Base-by-base conservation (phyloP, 805 yeast species). In the Saturnispora serradocipensis region DNA sequence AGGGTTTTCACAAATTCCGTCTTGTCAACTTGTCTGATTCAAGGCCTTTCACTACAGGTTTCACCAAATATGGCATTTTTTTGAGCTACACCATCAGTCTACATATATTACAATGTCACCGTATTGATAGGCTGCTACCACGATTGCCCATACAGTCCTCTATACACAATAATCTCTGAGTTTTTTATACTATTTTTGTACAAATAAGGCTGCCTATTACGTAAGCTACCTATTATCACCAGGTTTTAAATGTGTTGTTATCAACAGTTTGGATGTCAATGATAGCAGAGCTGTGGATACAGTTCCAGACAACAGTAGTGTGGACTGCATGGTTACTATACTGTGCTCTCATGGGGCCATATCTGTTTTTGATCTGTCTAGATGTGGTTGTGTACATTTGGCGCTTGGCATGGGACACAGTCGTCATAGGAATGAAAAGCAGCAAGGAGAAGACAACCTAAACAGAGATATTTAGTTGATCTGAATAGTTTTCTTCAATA, bases 341-440 rank as follows among this genome's bases (percentile, higher is more conserved):
- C 38, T 53, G 46, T 39, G 18, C 28, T 16, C n/a, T 49, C 10
- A 43, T 49, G 34, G 51, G 54, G 6, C 69, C 69, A 11, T 65
- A 61, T 46, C 20, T 64, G 46, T 11, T 55, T 1, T 44, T 63
- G 11, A 53, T 65, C 6, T 24, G 46, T 4, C 48, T 55, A 20
- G 68, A 65, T 30, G 11, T 64, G 9, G 25, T 59, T 16, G 60
- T 65, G 3, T 64, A 60, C 45, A 16, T 61, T 9, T 36, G 58
- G 35, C 53, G 68, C 22, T 25, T 64, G 27, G 8, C 45, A 0
- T 51, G 34, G 34, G 56, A 48, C 16, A 22, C 28, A 20, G 20
- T 46, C 6, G 28, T 25, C 38, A 16, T 18, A 22, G 36, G 35
- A 5, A 11, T 30, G 18, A 44, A 11, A 16, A 44, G 16, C 20